A percentile compares a stretch with the other conserved stretches of the same genome.
These are phyloP conservation scores for Penicillium decumbens DNA, from an alignment of 2,329 filamentous ascomycete genomes.

Conservation along the genomic window DNA sequence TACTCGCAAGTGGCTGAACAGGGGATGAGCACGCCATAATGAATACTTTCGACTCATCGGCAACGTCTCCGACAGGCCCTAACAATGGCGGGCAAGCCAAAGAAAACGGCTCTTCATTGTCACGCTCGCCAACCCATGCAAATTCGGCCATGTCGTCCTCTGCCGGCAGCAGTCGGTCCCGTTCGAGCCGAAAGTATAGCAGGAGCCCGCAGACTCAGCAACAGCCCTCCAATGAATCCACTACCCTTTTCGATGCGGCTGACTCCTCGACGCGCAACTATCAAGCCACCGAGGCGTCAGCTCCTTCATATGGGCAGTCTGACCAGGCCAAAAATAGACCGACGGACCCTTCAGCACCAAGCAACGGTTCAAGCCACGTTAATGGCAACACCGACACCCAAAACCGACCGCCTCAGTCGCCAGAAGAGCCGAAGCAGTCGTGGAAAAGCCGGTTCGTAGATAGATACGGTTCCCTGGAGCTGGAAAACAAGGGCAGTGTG, in stretches of 20 bases:
- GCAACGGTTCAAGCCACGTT: not conserved
- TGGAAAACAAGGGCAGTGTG: constrained; percentile 64
- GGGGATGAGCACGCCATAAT: constrained; percentile 34
- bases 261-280: constrained; percentile 28
- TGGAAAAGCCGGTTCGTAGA: constrained; percentile 51
- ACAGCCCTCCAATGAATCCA: constrained; percentile 26
- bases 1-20: constrained; percentile 5
- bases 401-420: constrained; percentile 4
- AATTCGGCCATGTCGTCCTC: constrained; percentile 25
- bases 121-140: constrained; percentile 21
- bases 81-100: constrained; percentile 7
- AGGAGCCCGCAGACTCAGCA: constrained; percentile 16
- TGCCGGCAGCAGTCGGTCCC: constrained; percentile 20
- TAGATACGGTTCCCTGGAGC: constrained; percentile 58
- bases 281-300: constrained; percentile 26
- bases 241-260: constrained; percentile 29
- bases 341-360: constrained; percentile 6
- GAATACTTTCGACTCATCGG: constrained; percentile 29
- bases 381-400: constrained; percentile 1
- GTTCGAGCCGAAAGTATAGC: constrained; percentile 19
- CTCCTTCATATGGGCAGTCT: not conserved
- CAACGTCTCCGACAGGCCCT: constrained; percentile 18
- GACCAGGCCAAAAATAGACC: constrained; percentile 8
- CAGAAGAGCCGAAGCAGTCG: constrained; percentile 17
- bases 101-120: constrained; percentile 18